phyloP scores from a whole-genome alignment of 2,329 filamentous ascomycete species.

The Incumbomyces delicatus region DNA sequence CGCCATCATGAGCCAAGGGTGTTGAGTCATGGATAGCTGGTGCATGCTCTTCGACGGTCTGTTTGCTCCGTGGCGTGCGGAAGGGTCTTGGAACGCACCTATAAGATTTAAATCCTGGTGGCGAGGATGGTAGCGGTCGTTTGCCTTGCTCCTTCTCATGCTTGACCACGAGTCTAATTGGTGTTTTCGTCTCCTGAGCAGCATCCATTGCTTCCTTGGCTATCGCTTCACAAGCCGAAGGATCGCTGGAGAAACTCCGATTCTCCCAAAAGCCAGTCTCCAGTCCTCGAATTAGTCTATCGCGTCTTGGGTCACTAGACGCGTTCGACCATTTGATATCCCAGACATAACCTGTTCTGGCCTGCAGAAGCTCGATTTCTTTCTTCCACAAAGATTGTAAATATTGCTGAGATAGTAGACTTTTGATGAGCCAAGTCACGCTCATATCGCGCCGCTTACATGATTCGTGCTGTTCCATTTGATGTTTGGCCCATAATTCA shows the following conservation, averaged over 20 bases:
- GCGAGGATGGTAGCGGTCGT: background rate
- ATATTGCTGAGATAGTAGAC: background rate
- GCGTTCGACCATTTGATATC: background rate
- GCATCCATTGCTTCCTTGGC: conserved; percentile 1
- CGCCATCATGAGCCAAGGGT: no score
- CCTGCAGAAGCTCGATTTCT: background rate
- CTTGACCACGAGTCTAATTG: background rate
- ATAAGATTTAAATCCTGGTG: background rate
- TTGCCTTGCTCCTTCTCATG: background rate
- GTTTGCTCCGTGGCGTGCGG: no score
- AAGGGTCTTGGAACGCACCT: background rate
- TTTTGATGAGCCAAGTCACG: background rate
- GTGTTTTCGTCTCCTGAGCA: background rate
- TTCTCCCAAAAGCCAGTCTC: background rate
- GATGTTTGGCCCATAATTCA: conserved; percentile 1
- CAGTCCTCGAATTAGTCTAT: background rate
- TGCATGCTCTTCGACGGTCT: no score
- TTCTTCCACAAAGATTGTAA: background rate
- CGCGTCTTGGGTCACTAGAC: background rate
- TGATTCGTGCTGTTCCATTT: background rate
- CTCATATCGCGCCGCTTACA: background rate
- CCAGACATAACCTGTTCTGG: background rate
- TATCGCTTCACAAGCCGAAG: background rate
- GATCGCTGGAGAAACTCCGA: background rate
- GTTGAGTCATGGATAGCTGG: no score